A percentile compares a stretch with the other conserved stretches of the same genome.
phyloP scores from a whole-genome alignment of 371 early-diverging fungal genomes.

The Zychaea mexicana region DNA sequence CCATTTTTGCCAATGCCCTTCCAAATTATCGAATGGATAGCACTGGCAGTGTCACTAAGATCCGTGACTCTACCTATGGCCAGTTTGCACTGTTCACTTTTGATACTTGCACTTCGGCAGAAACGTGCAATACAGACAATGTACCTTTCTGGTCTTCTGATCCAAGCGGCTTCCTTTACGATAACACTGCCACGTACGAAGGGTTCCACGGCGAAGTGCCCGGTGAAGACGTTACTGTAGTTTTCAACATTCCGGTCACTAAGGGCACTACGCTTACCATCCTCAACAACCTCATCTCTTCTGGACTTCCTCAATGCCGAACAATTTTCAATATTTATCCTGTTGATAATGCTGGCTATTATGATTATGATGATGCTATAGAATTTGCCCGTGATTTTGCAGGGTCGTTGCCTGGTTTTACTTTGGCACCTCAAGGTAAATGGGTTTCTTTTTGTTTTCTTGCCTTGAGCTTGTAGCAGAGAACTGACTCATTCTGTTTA shows the following conservation, averaged over 20 bases:
- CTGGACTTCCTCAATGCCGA: not conserved
- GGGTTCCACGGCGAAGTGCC: slow-evolving; percentile 10
- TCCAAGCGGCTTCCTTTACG: not conserved
- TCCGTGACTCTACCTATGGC: not conserved
- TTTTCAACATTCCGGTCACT: slow-evolving; percentile 17
- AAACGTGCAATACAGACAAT: too few species aligned
- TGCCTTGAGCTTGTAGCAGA: too few species aligned
- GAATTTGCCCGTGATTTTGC: not conserved
- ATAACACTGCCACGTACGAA: not conserved
- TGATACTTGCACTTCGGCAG: too few species aligned
- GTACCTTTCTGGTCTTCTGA: not conserved
- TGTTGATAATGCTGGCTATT: not conserved
- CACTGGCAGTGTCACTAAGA: not conserved
- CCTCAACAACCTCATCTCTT: not conserved
- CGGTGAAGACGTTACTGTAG: not conserved
- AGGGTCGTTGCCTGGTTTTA: not conserved
- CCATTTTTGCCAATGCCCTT: not conserved
- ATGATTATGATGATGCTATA: not conserved
- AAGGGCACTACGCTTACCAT: not conserved
- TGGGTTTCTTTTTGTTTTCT: not conserved
- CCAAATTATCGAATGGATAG: not conserved
- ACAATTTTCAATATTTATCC: not conserved
- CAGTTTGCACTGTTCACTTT: not conserved
- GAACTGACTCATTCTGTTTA: too few species aligned
- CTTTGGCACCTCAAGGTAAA: not conserved